phyloP scores from a whole-genome alignment of 768 basidiomycete genomes.

The Gautieria morchelliformis region DNA sequence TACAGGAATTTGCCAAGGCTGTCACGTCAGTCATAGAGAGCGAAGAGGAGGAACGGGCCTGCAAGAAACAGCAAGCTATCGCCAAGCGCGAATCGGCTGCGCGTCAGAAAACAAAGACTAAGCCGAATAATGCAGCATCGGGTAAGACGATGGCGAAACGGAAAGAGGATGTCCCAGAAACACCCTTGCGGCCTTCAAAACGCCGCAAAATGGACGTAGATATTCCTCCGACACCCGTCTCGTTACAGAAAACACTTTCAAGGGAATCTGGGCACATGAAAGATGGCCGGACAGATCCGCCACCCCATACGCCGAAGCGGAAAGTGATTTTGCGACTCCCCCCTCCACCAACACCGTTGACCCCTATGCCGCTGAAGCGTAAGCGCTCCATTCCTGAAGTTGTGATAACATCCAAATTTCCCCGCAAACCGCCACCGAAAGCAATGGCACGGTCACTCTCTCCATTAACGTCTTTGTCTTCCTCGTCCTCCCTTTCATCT shows the following conservation, averaged over 20 bases:
- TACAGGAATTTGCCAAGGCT: conserved; percentile 63
- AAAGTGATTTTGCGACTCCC: conserved; percentile 1
- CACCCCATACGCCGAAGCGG: neutral
- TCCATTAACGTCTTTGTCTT: neutral
- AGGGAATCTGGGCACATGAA: neutral
- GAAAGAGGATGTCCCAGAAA: neutral
- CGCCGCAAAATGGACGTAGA: neutral
- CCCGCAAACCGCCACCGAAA: neutral
- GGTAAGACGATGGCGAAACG: neutral
- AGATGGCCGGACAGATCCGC: neutral
- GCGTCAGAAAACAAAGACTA: neutral
- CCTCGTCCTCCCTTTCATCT: neutral
- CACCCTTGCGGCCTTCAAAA: neutral
- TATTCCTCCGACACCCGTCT: neutral
- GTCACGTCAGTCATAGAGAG: conserved; percentile 41
- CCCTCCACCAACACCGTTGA: neutral
- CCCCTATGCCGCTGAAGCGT: neutral
- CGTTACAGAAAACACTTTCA: neutral
- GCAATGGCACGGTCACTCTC: neutral
- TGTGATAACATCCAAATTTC: neutral
- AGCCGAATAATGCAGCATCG: neutral
- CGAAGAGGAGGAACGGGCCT: conserved; percentile 14
- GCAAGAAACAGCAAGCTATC: neutral
- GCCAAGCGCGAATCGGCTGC: neutral
- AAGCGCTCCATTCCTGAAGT: neutral